Evolutionary conservation across 768 basidiomycete species (phyloP).

Genomic region (Xerocomellus dryophilus): DNA sequence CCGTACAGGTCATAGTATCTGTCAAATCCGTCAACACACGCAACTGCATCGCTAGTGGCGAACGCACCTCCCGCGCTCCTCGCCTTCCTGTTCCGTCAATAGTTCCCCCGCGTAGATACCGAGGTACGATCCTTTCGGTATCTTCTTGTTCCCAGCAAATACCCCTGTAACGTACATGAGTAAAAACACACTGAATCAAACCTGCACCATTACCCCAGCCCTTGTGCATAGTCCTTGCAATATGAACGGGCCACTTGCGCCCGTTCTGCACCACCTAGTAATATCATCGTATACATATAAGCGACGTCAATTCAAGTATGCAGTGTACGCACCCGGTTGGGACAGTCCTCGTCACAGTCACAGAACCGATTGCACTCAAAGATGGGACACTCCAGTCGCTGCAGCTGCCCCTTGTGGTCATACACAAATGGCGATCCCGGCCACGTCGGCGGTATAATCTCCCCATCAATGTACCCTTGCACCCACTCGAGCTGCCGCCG

Average conservation of each 20-base stretch:
- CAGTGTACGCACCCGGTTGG: slow-evolving; percentile 57
- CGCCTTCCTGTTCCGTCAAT: slow-evolving; percentile 62
- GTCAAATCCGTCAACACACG: slow-evolving; percentile 1
- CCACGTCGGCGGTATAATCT: slow-evolving; percentile 30
- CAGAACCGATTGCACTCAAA: slow-evolving; percentile 87
- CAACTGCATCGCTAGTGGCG: no score
- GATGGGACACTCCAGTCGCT: slow-evolving; percentile 53
- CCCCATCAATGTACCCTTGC: slow-evolving; percentile 16
- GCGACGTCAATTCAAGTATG: neutral
- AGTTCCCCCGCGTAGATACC: slow-evolving; percentile 88
- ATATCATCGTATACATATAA: neutral
- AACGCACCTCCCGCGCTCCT: slow-evolving; percentile 64
- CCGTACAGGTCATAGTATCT: slow-evolving; percentile 76
- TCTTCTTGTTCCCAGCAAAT: slow-evolving; percentile 61
- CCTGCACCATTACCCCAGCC: slow-evolving; percentile 70
- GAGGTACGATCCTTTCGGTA: slow-evolving; percentile 66
- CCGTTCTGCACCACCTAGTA: slow-evolving; percentile 81
- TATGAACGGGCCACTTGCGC: slow-evolving; percentile 55
- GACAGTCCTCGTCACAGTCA: slow-evolving; percentile 75
- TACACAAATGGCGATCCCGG: slow-evolving; percentile 63
- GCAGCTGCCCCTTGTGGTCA: slow-evolving; percentile 56
- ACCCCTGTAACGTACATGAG: slow-evolving; percentile 49
- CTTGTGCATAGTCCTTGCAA: slow-evolving; percentile 70
- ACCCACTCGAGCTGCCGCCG: slow-evolving; percentile 47
- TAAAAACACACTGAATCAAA: neutral